Evolutionary conservation across 345 rosid genomes (phyloP).

Genomic region (Acer yangbiense): DNA sequence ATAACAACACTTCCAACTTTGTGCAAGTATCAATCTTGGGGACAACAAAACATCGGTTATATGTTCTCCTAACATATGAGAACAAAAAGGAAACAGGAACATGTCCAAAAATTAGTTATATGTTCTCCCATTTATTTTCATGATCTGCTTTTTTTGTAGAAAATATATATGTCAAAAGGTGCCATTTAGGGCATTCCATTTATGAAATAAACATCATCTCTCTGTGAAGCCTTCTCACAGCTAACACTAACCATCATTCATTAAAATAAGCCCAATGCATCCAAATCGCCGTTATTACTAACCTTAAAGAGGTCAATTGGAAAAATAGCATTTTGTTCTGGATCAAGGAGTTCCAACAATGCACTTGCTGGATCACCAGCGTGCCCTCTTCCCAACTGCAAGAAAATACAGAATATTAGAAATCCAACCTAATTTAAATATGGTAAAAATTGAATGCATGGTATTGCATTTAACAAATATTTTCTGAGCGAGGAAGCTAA

Average conservation of each 20-base stretch:
- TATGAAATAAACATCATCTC: too few relatives aligned
- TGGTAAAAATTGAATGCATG: not conserved
- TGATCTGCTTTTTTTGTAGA: not conserved
- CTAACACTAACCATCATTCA: not conserved
- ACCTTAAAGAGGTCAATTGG: constrained; percentile 96
- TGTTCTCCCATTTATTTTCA: not conserved
- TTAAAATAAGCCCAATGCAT: constrained; percentile 6
- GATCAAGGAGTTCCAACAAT: constrained; percentile 96
- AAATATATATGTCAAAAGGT: not conserved
- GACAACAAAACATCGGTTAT: not conserved
- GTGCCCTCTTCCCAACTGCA: constrained; percentile 95
- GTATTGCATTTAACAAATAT: not conserved
- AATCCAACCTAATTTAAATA: not conserved
- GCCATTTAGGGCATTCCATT: too few relatives aligned
- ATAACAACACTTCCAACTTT: not conserved
- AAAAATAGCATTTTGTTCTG: constrained; percentile 98
- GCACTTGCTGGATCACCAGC: constrained; percentile 99
- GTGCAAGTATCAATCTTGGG: not conserved
- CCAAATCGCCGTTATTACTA: constrained; percentile 18
- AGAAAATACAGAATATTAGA: constrained; percentile 11
- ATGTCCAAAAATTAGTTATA: not conserved
- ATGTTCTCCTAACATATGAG: not conserved
- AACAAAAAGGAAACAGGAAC: not conserved
- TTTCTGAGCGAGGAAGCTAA: not conserved
- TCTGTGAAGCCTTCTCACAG: not conserved